Evolutionary conservation across 768 basidiomycete species (phyloP).

Genomic region (Mycena crocata): DNA sequence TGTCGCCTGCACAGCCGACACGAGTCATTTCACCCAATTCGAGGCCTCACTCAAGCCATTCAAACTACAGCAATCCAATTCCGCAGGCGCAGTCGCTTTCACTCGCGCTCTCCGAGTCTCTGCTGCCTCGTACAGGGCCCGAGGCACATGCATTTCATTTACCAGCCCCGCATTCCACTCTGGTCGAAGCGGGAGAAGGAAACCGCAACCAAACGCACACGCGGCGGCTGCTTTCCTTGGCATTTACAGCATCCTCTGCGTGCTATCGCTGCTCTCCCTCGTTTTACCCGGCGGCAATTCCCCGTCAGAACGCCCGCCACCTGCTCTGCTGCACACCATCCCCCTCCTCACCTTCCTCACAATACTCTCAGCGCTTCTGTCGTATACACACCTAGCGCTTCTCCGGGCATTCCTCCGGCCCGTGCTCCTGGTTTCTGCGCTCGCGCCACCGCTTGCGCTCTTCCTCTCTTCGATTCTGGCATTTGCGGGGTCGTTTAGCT

Average conservation of each 20-base stretch:
- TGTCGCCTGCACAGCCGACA: constrained; percentile 41
- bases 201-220: constrained; percentile 80
- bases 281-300: constrained; percentile 69
- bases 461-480: constrained; percentile 84
- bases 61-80: constrained; percentile 42
- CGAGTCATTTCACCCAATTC: constrained; percentile 54
- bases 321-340: constrained; percentile 80
- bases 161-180: constrained; percentile 63
- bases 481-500: constrained; percentile 63
- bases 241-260: constrained; percentile 65
- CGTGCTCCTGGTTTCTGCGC: constrained; percentile 80
- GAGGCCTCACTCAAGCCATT: constrained; percentile 44
- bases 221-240: constrained; percentile 79
- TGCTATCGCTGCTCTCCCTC: constrained; percentile 72
- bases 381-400: constrained; percentile 81
- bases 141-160: constrained; percentile 67
- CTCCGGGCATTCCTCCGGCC: constrained; percentile 87
- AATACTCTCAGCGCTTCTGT: constrained; percentile 73
- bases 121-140: constrained; percentile 65
- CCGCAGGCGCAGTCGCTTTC: constrained; percentile 70
- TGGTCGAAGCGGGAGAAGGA: constrained; percentile 51
- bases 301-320: constrained; percentile 45
- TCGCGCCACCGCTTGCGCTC: constrained; percentile 81
- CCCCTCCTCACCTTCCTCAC: constrained; percentile 82
- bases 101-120: constrained; percentile 72